Base-by-base conservation (phyloP, 208 protist genomes). In the Wallacemonas collosoma region DNA sequence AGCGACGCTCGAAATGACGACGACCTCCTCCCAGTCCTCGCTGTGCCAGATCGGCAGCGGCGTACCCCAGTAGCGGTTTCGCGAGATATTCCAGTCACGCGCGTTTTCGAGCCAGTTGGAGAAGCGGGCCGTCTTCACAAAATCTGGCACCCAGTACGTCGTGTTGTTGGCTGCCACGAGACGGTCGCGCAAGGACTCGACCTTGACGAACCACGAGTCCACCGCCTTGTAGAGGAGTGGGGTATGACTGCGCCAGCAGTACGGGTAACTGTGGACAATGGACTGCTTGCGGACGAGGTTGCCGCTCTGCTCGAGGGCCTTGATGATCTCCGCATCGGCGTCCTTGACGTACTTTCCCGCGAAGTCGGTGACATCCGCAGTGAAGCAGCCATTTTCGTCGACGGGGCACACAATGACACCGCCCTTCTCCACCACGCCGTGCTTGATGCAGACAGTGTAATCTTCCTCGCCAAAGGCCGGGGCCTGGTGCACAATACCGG, bases 391-490 rank as follows among this genome's bases (percentile, higher is more conserved):
- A 68, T 95, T 97, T 56, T 96, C 97, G 85, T 99, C 98, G 47
- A 99, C 95, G n/a, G 99, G 99, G 88, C 99, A 99, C 35, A 94
- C 74, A 9, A 94, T 48, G 15, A 67, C 80, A 45, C 70, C 81
- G 56, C 81, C 83, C 75, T 93, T 87, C 39, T 87, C 83, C 54
- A 99, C 95, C 47, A 99, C 82, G n/a, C 96, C 97, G 66, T 92
- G 36, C 40, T 76, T 76, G 15, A 99, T 66, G 89, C 99, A 99
- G 6, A 98, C 95, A 35, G 93, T 86, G 86, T 98, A 99, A 97
- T 99, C 99, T 72, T 99, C 99, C 87, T 99, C 99, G 90, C 99
- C 99, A 88, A 99, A 99, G 41, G 93, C 98, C 15, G 99, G 99
- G 38, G 99, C 99, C 68, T 96, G 83, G 81, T 99, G 99, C 3